Conservation (phyloP, 768 basidiomycete species). For the Boletus sensibilis region DNA sequence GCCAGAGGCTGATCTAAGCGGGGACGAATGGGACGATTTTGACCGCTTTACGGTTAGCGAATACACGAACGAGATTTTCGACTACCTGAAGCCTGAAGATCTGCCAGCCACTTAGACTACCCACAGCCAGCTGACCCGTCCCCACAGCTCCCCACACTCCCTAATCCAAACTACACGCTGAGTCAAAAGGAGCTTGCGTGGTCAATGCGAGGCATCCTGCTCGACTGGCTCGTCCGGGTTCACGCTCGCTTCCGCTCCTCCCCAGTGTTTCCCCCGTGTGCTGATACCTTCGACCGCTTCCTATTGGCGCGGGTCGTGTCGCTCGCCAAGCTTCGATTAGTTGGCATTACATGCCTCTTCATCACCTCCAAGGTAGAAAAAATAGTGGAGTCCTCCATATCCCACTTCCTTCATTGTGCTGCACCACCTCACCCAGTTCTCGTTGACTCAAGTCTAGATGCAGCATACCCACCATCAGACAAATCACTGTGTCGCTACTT, state of each 20-base stretch:
- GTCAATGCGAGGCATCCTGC: slow-evolving; percentile 85
- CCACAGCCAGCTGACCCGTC: background rate
- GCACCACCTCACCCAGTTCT: too few relatives aligned
- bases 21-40: slow-evolving; percentile 81
- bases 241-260: slow-evolving; percentile 83
- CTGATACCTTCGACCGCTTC: slow-evolving; percentile 83
- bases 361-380: slow-evolving; percentile 92
- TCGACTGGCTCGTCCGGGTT: slow-evolving; percentile 93
- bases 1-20: slow-evolving; percentile 64
- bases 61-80: slow-evolving; percentile 91
- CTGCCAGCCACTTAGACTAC: slow-evolving; percentile 4
- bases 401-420: slow-evolving; percentile 78
- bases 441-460: too few relatives aligned
- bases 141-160: slow-evolving; percentile 68
- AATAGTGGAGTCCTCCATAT: slow-evolving; percentile 81
- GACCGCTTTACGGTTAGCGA: slow-evolving; percentile 98
- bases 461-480: too few relatives aligned
- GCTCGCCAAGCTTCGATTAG: slow-evolving; percentile 83
- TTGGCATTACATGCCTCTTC: slow-evolving; percentile 86
- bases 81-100: slow-evolving; percentile 83
- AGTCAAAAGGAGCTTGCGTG: slow-evolving; percentile 81
- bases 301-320: slow-evolving; percentile 71
- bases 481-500: too few relatives aligned
- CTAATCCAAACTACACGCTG: slow-evolving; percentile 83
- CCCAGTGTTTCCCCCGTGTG: slow-evolving; percentile 84